Percentiles rank a stretch among this genome's conserved stretches.
These are phyloP conservation scores for Coemansia javaensis DNA, from an alignment of 192 early-diverging fungal species.

Conservation along the genomic window DNA sequence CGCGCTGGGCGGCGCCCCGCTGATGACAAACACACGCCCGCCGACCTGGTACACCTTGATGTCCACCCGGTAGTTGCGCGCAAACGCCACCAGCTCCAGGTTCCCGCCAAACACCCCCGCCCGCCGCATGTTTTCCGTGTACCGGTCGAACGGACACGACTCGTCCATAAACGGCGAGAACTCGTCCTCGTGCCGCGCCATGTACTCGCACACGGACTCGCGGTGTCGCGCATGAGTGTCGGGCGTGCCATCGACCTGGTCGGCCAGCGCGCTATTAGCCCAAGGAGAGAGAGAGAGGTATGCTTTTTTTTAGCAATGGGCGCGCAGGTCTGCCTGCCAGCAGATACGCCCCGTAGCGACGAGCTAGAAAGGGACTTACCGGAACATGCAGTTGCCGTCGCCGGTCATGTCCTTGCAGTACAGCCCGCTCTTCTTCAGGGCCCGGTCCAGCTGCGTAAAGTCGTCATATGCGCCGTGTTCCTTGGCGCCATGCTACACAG, in stretches of 20 bases:
- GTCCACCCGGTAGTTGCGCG: slow-evolving; percentile 56
- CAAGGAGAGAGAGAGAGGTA: not conserved
- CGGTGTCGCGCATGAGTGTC: slow-evolving; percentile 54
- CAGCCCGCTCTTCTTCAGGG: slow-evolving; percentile 50
- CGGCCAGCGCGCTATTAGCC: slow-evolving; percentile 56
- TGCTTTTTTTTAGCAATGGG: no score
- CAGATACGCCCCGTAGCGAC: no score
- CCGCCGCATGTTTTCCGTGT: slow-evolving; percentile 57
- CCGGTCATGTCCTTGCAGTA: slow-evolving; percentile 65
- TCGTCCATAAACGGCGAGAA: slow-evolving; percentile 66
- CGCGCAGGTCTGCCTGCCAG: no score
- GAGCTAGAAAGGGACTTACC: slow-evolving; percentile 28
- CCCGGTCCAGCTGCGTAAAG: slow-evolving; percentile 50
- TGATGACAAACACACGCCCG: slow-evolving; percentile 63
- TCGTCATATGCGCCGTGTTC: slow-evolving; percentile 17
- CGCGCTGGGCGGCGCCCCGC: slow-evolving; percentile 51
- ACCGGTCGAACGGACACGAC: slow-evolving; percentile 53
- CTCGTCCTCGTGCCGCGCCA: slow-evolving; percentile 54
- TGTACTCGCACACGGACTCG: slow-evolving; percentile 58
- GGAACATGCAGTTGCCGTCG: slow-evolving; percentile 70
- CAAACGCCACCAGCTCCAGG: slow-evolving; percentile 70
- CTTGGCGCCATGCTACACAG: not conserved
- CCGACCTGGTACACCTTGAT: slow-evolving; percentile 69
- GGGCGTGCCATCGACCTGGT: slow-evolving; percentile 62
- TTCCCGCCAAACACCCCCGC: slow-evolving; percentile 66